phyloP scores from a whole-genome alignment of 768 basidiomycete genomes.

The Tylopilus vinaceipallidus region DNA sequence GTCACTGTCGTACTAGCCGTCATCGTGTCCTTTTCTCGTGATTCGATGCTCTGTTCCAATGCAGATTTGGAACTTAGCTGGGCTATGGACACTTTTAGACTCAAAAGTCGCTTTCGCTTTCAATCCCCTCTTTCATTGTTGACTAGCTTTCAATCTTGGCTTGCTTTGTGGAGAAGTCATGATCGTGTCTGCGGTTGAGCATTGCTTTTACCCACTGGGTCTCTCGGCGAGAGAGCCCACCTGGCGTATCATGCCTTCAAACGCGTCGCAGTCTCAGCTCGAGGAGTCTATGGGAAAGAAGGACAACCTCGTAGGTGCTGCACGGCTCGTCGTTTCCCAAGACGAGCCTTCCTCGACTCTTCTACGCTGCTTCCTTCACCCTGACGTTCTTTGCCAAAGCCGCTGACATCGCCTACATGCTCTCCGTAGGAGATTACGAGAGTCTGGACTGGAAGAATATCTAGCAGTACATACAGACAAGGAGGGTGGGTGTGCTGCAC shows the following conservation, averaged over 20 bases:
- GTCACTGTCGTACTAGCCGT: too few species aligned
- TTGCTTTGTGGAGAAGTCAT: neutral
- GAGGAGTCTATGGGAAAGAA: neutral
- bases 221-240: neutral
- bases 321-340: slow-evolving; percentile 1
- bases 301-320: neutral
- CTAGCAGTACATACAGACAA: slow-evolving; percentile 21
- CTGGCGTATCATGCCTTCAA: neutral
- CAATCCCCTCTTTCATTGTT: neutral
- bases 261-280: neutral
- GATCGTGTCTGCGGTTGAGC: slow-evolving; percentile 10
- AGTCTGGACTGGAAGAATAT: slow-evolving; percentile 12
- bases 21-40: too few species aligned
- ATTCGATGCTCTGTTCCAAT: too few species aligned
- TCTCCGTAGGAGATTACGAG: slow-evolving; percentile 21
- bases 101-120: neutral
- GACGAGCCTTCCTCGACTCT: slow-evolving; percentile 16
- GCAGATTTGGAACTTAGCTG: neutral
- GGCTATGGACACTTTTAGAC: neutral
- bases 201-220: slow-evolving; percentile 1
- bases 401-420: slow-evolving; percentile 17
- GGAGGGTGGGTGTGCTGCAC: slow-evolving; percentile 12
- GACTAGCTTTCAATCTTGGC: neutral
- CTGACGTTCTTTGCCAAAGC: slow-evolving; percentile 22
- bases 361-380: slow-evolving; percentile 13